Evolutionary conservation across 495 filamentous ascomycete species (phyloP), one percentile per base, ranked within the genome.

Genomic region (Talaromyces nanjingensis): DNA sequence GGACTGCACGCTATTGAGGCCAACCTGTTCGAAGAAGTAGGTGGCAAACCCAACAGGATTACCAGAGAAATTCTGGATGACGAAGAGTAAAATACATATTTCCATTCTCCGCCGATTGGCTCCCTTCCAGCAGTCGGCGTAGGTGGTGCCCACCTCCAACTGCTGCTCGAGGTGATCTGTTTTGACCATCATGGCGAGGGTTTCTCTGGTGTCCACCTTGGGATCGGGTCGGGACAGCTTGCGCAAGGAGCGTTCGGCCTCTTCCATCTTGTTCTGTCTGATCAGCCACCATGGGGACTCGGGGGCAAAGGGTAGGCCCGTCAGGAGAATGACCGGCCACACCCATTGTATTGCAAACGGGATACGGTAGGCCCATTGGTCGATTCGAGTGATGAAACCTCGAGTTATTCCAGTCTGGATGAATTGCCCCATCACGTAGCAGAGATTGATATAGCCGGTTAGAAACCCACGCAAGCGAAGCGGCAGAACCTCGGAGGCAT

Each of bases 1-100:
- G 1, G 60, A 62, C 31, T 66, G 47, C 12, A 76, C 69, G 0
- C 78, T 79, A 0, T 74, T 70, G 24, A 86, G 67, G 6, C 85
- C 85, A 4, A 62, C 27, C 59, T 62, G 80, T 52, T 77, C 72
- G 69, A 84, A 86, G 72, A 87, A 86, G 57, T 83, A 83, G 1
- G 83, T 86, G 1, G 79, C 78, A 59, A 82, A 85, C 54, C 79
- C 80, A 59, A 70, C 67, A 16, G 64, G 53, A 37, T 56, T 37
- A 11, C 72, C 70, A 24, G 66, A 65, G 37, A 75, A 60, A 47
- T 69, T 79, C 63, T 85, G 81, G 4, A 71, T 67, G 68, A 75
- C 65, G 68, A 75, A 81, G 60, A 77, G 71, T 64, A 68, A 69
- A 52, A 75, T 73, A 31, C 71, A 70, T 55, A 79, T 78, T 62